Evolutionary conservation across 257 asterid genomes (phyloP).

Genomic region (Solanum bulbocastanum): DNA sequence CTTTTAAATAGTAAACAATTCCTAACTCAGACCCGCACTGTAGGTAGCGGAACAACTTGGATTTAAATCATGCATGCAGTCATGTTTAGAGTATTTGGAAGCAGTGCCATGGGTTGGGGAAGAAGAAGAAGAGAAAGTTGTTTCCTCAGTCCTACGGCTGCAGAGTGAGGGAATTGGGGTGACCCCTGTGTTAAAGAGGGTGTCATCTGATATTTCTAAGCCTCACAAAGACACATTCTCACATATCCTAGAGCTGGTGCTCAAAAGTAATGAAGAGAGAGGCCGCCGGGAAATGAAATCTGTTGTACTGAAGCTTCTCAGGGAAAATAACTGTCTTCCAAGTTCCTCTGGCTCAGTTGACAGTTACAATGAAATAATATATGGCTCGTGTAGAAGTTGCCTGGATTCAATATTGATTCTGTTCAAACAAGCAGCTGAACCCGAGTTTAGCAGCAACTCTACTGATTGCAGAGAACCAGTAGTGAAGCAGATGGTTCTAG

Average conservation of each 20-base stretch:
- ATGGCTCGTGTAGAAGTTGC: slow-evolving; percentile 54
- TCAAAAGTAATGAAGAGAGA: slow-evolving; percentile 78
- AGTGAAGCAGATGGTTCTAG: slow-evolving; percentile 36
- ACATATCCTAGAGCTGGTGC: slow-evolving; percentile 64
- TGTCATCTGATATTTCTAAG: slow-evolving; percentile 43
- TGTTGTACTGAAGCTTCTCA: slow-evolving; percentile 69
- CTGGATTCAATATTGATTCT: slow-evolving; percentile 37
- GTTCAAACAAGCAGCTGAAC: slow-evolving; percentile 64
- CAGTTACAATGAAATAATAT: slow-evolving; percentile 43
- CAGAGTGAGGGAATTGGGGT: slow-evolving; percentile 61
- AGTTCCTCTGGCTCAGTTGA: slow-evolving; percentile 47
- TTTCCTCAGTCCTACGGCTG: slow-evolving; percentile 50
- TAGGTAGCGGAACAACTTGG: slow-evolving; percentile 80
- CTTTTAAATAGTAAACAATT: neutral
- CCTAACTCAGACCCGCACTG: neutral
- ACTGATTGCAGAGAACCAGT: slow-evolving; percentile 26
- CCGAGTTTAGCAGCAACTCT: slow-evolving; percentile 17
- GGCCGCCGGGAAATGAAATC: slow-evolving; percentile 87
- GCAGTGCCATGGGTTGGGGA: slow-evolving; percentile 99
- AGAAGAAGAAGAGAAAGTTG: slow-evolving; percentile 89
- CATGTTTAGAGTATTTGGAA: slow-evolving; percentile 90
- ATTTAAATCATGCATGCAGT: slow-evolving; percentile 46
- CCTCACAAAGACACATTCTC: slow-evolving; percentile 62
- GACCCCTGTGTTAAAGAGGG: slow-evolving; percentile 68
- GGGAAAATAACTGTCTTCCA: slow-evolving; percentile 46